Evolutionary conservation across 176 grass and related monocot species (phyloP).

Genomic region (bread wheat (Triticum aestivum)): IWGSC_CS_RefSeq_v2.1 NC_057798.1:100650871-100651370

Average conservation of each 20-base stretch:
- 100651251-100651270: not conserved
- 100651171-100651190: no score
- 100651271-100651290: not conserved
- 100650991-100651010: no score
- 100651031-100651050: constrained; percentile 40
- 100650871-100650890: no score
- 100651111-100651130: constrained; percentile 41
- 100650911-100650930: no score
- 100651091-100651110: constrained; percentile 50
- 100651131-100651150: constrained; percentile 27
- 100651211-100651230: no score
- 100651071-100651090: constrained; percentile 42
- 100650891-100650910: no score
- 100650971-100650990: no score
- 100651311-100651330: constrained; percentile 44
- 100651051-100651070: constrained; percentile 37
- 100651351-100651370: constrained; percentile 17
- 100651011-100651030: constrained; percentile 35
- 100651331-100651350: constrained; percentile 29
- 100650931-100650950: no score
- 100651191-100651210: no score
- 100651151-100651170: constrained; percentile 32
- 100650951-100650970: no score
- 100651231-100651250: no score
- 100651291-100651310: constrained; percentile 62